Evolutionary conservation across 2,329 filamentous ascomycete species (phyloP).

Genomic region (Pseudopithomyces maydicus): DNA sequence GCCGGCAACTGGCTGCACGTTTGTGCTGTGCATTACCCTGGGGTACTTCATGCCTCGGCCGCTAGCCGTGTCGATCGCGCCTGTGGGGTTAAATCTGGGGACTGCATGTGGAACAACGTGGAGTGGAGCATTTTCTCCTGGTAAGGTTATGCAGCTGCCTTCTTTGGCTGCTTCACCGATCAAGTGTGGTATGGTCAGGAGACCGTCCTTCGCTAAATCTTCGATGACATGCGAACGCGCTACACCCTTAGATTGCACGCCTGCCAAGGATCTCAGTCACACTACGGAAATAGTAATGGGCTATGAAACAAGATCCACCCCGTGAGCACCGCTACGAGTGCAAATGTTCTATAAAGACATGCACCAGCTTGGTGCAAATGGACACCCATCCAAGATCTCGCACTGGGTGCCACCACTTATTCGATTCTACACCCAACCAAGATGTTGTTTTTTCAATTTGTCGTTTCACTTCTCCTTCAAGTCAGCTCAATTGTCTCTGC

Average conservation of each 20-base stretch:
- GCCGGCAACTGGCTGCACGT: not conserved
- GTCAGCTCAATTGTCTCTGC: constrained; percentile 26
- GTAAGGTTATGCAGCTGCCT: not conserved
- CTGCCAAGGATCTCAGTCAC: not conserved
- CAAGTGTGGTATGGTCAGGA: constrained; percentile 2
- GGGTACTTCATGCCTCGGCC: constrained; percentile 1
- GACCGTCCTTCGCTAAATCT: not conserved
- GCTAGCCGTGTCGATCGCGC: constrained; percentile 4
- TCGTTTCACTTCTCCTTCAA: constrained; percentile 22
- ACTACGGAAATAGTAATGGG: not conserved
- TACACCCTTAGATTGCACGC: not conserved
- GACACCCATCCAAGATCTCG: not conserved
- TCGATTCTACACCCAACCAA: not conserved
- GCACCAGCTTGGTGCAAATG: not conserved
- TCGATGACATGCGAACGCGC: not conserved
- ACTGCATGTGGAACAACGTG: not conserved
- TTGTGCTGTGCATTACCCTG: not conserved
- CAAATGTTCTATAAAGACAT: not conserved
- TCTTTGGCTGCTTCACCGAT: not conserved
- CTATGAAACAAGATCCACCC: not conserved
- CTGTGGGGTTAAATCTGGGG: not conserved
- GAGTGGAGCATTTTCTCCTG: not conserved
- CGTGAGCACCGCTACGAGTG: not conserved
- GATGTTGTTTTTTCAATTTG: constrained; percentile 20
- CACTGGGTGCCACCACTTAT: not conserved